A percentile compares a stretch with the other conserved stretches of the same genome.
phyloP scores from a whole-genome alignment of 768 basidiomycete species.

The Flagelloscypha sp. region DNA sequence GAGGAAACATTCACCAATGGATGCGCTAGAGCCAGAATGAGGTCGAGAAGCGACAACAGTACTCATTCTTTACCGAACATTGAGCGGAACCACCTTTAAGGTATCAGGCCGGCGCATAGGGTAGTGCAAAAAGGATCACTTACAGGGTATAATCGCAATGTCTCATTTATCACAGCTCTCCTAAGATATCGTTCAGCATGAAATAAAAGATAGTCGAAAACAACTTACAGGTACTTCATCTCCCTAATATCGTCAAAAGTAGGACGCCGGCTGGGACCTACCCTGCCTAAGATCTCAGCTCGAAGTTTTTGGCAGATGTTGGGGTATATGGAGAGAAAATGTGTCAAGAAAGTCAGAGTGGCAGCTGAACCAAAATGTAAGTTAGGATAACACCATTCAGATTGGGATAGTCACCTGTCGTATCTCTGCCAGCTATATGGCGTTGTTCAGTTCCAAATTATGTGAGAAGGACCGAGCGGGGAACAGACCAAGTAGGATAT shows the following conservation, averaged over 20 bases:
- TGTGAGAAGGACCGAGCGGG: not conserved
- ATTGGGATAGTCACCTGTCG: conserved; percentile 39
- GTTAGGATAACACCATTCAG: conserved; percentile 28
- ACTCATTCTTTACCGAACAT: too few species aligned
- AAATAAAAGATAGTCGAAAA: conserved; percentile 30
- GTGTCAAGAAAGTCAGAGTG: conserved; percentile 32
- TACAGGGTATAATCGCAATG: too few species aligned
- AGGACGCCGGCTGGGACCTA: conserved; percentile 30
- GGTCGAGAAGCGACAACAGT: too few species aligned
- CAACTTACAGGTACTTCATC: conserved; percentile 35
- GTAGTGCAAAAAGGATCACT: too few species aligned
- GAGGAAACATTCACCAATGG: too few species aligned
- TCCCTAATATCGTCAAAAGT: conserved; percentile 37
- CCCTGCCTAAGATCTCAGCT: conserved; percentile 31
- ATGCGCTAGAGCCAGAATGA: too few species aligned
- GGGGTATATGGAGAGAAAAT: conserved; percentile 37
- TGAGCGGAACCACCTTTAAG: too few species aligned
- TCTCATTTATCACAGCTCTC: conserved; percentile 32
- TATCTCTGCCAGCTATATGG: conserved; percentile 33
- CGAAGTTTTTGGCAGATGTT: conserved; percentile 29
- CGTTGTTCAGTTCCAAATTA: not conserved
- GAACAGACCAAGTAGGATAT: conserved; percentile 34
- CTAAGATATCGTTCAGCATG: too few species aligned
- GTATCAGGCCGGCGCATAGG: too few species aligned
- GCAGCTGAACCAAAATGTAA: conserved; percentile 29